Evolutionary conservation across 768 basidiomycete genomes (phyloP).

Genomic region (Pisolithus orientalis): DNA sequence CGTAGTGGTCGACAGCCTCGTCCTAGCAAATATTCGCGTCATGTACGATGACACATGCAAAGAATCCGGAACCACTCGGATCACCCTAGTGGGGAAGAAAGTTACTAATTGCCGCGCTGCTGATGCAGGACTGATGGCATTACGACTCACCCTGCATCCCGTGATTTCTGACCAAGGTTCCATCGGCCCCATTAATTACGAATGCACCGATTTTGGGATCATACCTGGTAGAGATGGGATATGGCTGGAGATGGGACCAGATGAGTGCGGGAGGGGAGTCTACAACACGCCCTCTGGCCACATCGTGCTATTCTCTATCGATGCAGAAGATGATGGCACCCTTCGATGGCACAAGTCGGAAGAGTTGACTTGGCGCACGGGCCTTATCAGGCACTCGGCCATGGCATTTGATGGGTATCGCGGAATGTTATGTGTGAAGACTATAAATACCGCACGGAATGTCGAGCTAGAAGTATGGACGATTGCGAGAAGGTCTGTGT

Average conservation of each 20-base stretch:
- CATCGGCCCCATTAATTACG: neutral
- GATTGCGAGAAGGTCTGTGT: neutral
- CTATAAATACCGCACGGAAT: neutral
- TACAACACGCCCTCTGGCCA: neutral
- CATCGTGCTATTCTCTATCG: slow-evolving; percentile 1
- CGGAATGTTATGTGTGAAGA: slow-evolving; percentile 1
- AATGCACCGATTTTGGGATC: neutral
- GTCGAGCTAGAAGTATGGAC: neutral
- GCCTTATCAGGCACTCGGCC: neutral
- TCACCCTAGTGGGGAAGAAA: neutral
- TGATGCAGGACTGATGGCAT: neutral
- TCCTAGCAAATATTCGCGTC: neutral
- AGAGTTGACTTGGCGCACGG: neutral
- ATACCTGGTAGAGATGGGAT: neutral
- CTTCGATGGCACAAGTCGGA: neutral
- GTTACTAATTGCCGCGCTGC: neutral
- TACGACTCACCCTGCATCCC: neutral
- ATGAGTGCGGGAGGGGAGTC: slow-evolving; percentile 4
- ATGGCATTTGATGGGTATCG: slow-evolving; percentile 3
- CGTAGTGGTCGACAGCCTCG: neutral
- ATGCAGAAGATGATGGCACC: neutral
- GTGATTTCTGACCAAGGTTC: neutral
- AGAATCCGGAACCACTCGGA: neutral
- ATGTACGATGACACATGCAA: neutral
- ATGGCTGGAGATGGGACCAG: slow-evolving; percentile 2